Evolutionary conservation across 2,329 filamentous ascomycete species (phyloP).

Genomic region (Trichoderma oligosporum): DNA sequence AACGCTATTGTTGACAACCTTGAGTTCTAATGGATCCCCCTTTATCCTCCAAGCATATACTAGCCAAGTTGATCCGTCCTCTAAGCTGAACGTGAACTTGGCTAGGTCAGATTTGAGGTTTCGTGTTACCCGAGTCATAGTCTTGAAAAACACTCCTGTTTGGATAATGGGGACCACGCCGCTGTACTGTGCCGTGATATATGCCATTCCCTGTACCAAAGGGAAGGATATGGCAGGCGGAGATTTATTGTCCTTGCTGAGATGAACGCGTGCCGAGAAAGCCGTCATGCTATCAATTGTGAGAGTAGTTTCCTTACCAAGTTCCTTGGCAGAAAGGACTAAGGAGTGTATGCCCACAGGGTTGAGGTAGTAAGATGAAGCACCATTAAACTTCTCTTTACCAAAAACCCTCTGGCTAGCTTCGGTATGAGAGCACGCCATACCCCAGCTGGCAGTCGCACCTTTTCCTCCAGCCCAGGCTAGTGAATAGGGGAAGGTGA

Average conservation of each 20-base stretch:
- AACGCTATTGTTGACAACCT: slow-evolving; percentile 61
- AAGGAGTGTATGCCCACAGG: slow-evolving; percentile 79
- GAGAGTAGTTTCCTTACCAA: slow-evolving; percentile 57
- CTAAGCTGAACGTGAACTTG: slow-evolving; percentile 72
- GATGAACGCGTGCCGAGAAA: slow-evolving; percentile 63
- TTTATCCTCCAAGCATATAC: slow-evolving; percentile 66
- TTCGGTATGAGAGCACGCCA: slow-evolving; percentile 73
- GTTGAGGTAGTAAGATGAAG: slow-evolving; percentile 71
- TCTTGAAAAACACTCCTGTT: slow-evolving; percentile 69
- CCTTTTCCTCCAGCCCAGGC: slow-evolving; percentile 64
- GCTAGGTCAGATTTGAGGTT: slow-evolving; percentile 60
- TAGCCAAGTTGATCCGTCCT: slow-evolving; percentile 73
- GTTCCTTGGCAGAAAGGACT: slow-evolving; percentile 72
- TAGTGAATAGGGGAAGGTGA: slow-evolving; percentile 71
- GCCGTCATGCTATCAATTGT: slow-evolving; percentile 53
- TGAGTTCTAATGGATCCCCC: slow-evolving; percentile 62
- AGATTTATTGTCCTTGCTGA: slow-evolving; percentile 53
- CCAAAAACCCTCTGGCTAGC: slow-evolving; percentile 65
- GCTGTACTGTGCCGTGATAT: slow-evolving; percentile 73
- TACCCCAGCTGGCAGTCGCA: slow-evolving; percentile 65
- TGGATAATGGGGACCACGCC: slow-evolving; percentile 69
- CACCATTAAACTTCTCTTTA: slow-evolving; percentile 50
- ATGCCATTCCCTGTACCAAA: slow-evolving; percentile 84
- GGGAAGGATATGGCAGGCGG: slow-evolving; percentile 69
- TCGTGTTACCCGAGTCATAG: slow-evolving; percentile 55